Conservation (phyloP, 2,329 filamentous ascomycete species). For the Fonsecaea pedrosoi region DNA sequence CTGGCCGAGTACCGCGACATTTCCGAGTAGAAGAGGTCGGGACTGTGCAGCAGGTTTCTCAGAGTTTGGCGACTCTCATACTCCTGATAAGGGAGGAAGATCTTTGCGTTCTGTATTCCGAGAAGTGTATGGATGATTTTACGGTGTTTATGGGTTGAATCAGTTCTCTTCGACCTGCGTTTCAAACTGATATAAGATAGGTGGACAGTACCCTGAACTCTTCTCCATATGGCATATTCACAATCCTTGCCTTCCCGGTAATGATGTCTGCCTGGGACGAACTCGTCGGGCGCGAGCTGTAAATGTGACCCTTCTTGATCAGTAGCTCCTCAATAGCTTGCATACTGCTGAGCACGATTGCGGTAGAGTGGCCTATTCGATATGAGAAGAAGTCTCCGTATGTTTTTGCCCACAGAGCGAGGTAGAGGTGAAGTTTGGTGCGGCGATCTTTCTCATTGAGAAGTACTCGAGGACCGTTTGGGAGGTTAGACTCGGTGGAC, state of each 20-base stretch:
- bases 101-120: constrained; percentile 18
- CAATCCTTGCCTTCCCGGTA: constrained; percentile 15
- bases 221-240: constrained; percentile 22
- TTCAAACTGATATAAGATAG: neutral
- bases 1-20: constrained; percentile 17
- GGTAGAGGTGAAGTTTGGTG: constrained; percentile 5
- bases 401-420: constrained; percentile 9
- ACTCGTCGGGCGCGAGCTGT: constrained; percentile 12
- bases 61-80: constrained; percentile 14
- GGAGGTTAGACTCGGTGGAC: neutral
- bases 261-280: constrained; percentile 17
- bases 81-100: constrained; percentile 16
- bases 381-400: constrained; percentile 25
- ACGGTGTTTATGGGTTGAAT: constrained; percentile 11
- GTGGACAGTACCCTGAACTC: constrained; percentile 10
- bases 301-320: constrained; percentile 15
- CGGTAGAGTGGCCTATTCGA: constrained; percentile 6
- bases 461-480: constrained; percentile 5
- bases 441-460: neutral
- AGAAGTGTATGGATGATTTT: constrained; percentile 17
- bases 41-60: constrained; percentile 3
- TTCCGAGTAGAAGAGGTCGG: constrained; percentile 10
- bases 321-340: constrained; percentile 18
- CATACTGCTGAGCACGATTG: constrained; percentile 16
- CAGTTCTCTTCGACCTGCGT: neutral